Percentiles rank a stretch among this genome's conserved stretches.
Conservation (phyloP, 225 moss, liverwort and hornwort species). For the Antitrichia curtipendula region DNA sequence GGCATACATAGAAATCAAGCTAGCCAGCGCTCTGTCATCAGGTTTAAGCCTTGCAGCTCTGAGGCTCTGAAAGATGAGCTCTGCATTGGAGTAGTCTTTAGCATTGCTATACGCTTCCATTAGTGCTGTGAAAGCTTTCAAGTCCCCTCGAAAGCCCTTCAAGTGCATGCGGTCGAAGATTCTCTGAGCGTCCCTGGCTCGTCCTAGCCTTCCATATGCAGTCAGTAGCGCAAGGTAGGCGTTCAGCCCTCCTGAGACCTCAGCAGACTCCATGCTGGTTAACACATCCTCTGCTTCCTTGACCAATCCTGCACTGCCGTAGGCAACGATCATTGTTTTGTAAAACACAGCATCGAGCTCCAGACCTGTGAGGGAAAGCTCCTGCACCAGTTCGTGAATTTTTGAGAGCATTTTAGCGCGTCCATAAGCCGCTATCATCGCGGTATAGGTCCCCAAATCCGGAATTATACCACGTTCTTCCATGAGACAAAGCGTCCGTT, state of each 20-base stretch:
- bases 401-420: slow-evolving; percentile 47
- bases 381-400: slow-evolving; percentile 40
- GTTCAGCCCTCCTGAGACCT: slow-evolving; percentile 23
- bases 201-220: slow-evolving; percentile 59
- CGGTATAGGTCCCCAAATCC: slow-evolving; percentile 51
- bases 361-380: slow-evolving; percentile 34
- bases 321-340: slow-evolving; percentile 64
- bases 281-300: slow-evolving; percentile 53
- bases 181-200: slow-evolving; percentile 51
- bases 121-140: slow-evolving; percentile 64
- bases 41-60: slow-evolving; percentile 41
- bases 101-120: slow-evolving; percentile 69
- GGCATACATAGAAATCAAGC: slow-evolving; percentile 54
- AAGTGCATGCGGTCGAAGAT: slow-evolving; percentile 78
- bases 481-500: slow-evolving; percentile 43
- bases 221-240: slow-evolving; percentile 59
- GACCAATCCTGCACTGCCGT: slow-evolving; percentile 54
- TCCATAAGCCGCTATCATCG: slow-evolving; percentile 59
- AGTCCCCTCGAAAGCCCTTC: slow-evolving; percentile 41
- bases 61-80: slow-evolving; percentile 50
- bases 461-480: slow-evolving; percentile 19
- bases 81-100: slow-evolving; percentile 48
- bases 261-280: slow-evolving; percentile 46
- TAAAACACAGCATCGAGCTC: slow-evolving; percentile 60
- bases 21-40: slow-evolving; percentile 66